Percentiles rank a stretch among this genome's conserved stretches.
Evolutionary conservation across 768 basidiomycete genomes (phyloP).

Genomic region (Cystobasidium ongulense): DNA sequence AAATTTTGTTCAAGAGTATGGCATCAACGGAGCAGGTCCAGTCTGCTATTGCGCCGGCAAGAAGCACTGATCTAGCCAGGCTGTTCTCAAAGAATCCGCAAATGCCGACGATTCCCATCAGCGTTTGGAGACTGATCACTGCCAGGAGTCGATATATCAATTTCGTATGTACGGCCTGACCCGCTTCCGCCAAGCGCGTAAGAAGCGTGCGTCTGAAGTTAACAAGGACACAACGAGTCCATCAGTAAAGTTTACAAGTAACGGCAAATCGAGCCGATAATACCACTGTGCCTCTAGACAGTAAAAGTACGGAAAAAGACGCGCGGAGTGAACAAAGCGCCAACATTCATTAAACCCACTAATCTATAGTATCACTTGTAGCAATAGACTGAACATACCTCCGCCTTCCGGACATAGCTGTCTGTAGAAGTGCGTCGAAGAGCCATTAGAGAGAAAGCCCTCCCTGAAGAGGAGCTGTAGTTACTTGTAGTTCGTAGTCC

Average conservation of each 20-base stretch:
- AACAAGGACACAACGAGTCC: neutral
- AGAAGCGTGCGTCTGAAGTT: neutral
- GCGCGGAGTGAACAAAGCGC: neutral
- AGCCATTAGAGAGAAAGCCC: neutral
- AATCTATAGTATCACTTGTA: neutral
- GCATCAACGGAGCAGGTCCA: neutral
- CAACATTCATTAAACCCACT: neutral
- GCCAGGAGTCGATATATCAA: neutral
- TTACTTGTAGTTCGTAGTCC: neutral
- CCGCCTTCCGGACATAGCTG: too few relatives aligned
- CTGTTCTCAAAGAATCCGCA: neutral
- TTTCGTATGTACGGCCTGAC: neutral
- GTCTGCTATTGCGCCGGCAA: constrained; percentile 1
- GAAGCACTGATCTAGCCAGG: neutral
- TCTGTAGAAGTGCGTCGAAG: neutral
- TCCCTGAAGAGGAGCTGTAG: neutral
- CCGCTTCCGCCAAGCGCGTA: neutral
- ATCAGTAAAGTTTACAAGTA: neutral
- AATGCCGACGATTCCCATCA: too few relatives aligned
- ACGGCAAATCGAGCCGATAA: neutral
- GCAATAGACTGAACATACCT: neutral
- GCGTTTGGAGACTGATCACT: neutral
- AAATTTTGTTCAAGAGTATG: constrained; percentile 2
- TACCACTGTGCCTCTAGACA: neutral
- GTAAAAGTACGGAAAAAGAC: neutral